Evolutionary conservation across 2,329 filamentous ascomycete species (phyloP), one percentile per base, ranked within the genome.

Genomic region (Metarhizium anisopliae): DNA sequence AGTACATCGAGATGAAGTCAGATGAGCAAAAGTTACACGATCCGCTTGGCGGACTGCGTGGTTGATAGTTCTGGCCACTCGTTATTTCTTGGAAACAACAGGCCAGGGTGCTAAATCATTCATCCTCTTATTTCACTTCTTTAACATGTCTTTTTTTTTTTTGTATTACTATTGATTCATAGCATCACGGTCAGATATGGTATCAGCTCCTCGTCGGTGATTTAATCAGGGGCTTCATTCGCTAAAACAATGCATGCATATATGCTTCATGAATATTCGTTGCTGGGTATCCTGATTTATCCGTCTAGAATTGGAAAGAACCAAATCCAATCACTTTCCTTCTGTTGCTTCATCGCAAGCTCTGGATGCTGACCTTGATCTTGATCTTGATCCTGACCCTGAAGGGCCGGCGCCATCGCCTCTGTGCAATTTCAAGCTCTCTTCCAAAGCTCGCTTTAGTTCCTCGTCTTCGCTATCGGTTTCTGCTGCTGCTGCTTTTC

Each of bases 361-460:
- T 29, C 30, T 49, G 14, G 45, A 49, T 16, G 14, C 47, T n/a
- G 43, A 20, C 16, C 42, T 25, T 45, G 42, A 45, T 10, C 6
- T 18, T 18, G 40, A 43, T 6, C 42, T 13, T 49, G 45, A 49
- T 36, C 32, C 55, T 11, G 50, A 56, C 18, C 56, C 58, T 1
- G 66, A 67, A 4, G 66, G 62, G 1, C 64, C 65, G 20, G 65
- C 62, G 30, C 60, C 49, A 35, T 65, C 61, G 4, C 61, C 64
- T 16, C 62, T 64, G 58, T 70, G 72, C 58, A 73, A 55, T 59
- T 68, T 76, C 69, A 84, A 63, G 58, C 82, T 85, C 69, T 79
- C 74, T 62, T 80, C 77, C 65, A 85, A 71, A 2, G 79, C 82
- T 60, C 66, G 68, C 60, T 69, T 76, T 56, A 85, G 61, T n/a